Percentiles rank a stretch among this genome's conserved stretches.
These are phyloP conservation scores for Tricholoma terreum DNA, from an alignment of 768 basidiomycete genomes.

Conservation along the genomic window DNA sequence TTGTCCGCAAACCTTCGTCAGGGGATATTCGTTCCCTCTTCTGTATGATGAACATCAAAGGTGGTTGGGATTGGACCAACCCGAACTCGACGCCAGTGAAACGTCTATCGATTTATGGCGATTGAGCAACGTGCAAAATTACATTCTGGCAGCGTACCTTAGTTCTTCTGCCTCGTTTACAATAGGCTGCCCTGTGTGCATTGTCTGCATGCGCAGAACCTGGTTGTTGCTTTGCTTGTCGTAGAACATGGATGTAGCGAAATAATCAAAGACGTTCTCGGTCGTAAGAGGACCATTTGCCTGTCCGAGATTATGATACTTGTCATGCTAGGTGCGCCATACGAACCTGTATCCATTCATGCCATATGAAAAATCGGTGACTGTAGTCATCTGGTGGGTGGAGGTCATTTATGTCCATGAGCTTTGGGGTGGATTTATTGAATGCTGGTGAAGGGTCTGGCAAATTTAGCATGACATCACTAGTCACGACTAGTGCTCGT, in stretches of 20 bases:
- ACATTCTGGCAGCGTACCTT: constrained; percentile 47
- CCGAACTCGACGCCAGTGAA: constrained; percentile 89
- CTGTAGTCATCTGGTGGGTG: constrained; percentile 81
- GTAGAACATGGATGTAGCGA: constrained; percentile 88
- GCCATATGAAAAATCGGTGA: constrained; percentile 86
- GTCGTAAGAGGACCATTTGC: constrained; percentile 74
- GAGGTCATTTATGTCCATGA: constrained; percentile 55
- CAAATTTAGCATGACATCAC: constrained; percentile 8
- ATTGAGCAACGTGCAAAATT: neutral
- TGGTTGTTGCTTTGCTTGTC: constrained; percentile 94
- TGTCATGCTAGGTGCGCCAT: neutral
- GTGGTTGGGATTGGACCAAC: constrained; percentile 75
- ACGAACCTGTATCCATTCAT: constrained; percentile 80
- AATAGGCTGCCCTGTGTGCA: constrained; percentile 75
- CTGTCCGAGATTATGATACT: constrained; percentile 29
- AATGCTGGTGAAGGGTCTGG: no score
- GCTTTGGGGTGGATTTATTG: no score
- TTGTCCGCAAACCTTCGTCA: constrained; percentile 61
- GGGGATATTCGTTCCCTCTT: constrained; percentile 83
- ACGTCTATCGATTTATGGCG: constrained; percentile 45
- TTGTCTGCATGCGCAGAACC: constrained; percentile 89
- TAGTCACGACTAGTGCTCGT: no score
- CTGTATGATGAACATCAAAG: constrained; percentile 84
- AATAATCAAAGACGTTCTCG: constrained; percentile 87
- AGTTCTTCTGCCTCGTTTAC: constrained; percentile 84